Evolutionary conservation across 2,329 filamentous ascomycete genomes (phyloP).

Genomic region (Passalora sequoiae): DNA sequence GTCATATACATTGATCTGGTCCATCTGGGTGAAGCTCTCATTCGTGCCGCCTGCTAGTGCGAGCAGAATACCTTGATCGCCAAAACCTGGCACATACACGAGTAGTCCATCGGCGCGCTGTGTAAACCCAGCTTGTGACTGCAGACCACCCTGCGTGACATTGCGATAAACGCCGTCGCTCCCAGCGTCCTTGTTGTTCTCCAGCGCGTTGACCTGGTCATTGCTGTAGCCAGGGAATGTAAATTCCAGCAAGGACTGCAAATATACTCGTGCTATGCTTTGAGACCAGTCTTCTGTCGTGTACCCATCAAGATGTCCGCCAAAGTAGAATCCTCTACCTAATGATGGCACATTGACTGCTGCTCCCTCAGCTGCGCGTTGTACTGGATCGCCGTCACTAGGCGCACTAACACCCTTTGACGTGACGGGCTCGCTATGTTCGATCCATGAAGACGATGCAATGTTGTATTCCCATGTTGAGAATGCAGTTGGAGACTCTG

Average conservation of each 20-base stretch:
- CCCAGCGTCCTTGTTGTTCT: conserved; percentile 52
- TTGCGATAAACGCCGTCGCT: conserved; percentile 63
- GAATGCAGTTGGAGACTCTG: conserved; percentile 52
- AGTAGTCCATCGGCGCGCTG: conserved; percentile 69
- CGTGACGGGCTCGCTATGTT: conserved; percentile 57
- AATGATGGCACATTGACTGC: conserved; percentile 64
- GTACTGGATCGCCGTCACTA: conserved; percentile 51
- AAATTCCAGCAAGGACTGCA: conserved; percentile 70
- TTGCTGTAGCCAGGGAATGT: conserved; percentile 68
- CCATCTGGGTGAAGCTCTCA: conserved; percentile 58
- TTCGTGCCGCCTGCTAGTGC: conserved; percentile 71
- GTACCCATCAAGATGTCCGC: conserved; percentile 64
- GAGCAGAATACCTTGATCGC: conserved; percentile 67
- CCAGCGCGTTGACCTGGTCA: conserved; percentile 54
- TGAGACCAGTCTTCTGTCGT: conserved; percentile 65
- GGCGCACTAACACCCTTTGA: conserved; percentile 60
- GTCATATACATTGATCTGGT: conserved; percentile 74
- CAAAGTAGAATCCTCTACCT: conserved; percentile 72
- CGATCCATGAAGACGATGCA: conserved; percentile 53
- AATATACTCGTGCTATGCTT: conserved; percentile 58
- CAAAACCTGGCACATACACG: conserved; percentile 72
- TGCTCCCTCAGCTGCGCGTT: conserved; percentile 68
- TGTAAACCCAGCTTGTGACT: conserved; percentile 61
- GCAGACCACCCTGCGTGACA: conserved; percentile 65
- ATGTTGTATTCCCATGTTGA: conserved; percentile 69